These are phyloP conservation scores for Proliferodiscus dingleyae DNA, from an alignment of 2,329 filamentous ascomycete genomes.

Conservation along the genomic window DNA sequence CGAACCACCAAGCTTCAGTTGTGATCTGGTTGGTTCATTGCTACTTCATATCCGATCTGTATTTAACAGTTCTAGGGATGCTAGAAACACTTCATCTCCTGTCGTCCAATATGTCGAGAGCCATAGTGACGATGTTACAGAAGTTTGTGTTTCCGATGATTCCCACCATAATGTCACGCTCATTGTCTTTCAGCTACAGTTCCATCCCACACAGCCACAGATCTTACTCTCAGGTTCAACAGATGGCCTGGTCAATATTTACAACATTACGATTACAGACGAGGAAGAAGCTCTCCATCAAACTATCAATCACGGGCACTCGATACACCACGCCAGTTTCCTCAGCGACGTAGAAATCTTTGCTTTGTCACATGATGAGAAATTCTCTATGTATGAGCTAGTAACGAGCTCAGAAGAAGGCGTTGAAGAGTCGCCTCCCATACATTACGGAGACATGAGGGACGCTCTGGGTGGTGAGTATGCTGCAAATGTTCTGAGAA, in stretches of 20 bases:
- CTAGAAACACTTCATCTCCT: slow-evolving; percentile 44
- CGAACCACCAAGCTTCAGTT: slow-evolving; percentile 57
- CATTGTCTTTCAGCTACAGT: slow-evolving; percentile 44
- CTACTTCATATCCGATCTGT: neutral
- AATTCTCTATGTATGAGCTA: slow-evolving; percentile 66
- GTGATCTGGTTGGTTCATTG: slow-evolving; percentile 49
- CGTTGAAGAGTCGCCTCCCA: slow-evolving; percentile 40
- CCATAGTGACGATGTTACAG: slow-evolving; percentile 64
- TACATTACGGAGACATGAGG: slow-evolving; percentile 66
- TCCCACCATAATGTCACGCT: slow-evolving; percentile 16
- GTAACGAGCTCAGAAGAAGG: slow-evolving; percentile 59
- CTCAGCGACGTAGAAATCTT: slow-evolving; percentile 61
- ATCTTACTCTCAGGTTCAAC: slow-evolving; percentile 72
- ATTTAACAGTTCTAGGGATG: slow-evolving; percentile 47
- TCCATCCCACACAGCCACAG: slow-evolving; percentile 55
- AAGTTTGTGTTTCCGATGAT: slow-evolving; percentile 35
- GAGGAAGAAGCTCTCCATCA: slow-evolving; percentile 76
- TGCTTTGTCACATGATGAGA: slow-evolving; percentile 74
- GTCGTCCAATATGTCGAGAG: slow-evolving; percentile 56
- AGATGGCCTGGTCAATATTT: slow-evolving; percentile 73
- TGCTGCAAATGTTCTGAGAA: slow-evolving; percentile 60
- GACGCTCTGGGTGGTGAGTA: slow-evolving; percentile 66
- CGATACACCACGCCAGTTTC: slow-evolving; percentile 71
- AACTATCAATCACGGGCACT: slow-evolving; percentile 72
- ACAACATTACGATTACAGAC: slow-evolving; percentile 63